Percentiles rank a stretch among this genome's conserved stretches.
Evolutionary conservation across 116 monocot species (phyloP).

Genomic region (Phalaenopsis hybrid): DNA sequence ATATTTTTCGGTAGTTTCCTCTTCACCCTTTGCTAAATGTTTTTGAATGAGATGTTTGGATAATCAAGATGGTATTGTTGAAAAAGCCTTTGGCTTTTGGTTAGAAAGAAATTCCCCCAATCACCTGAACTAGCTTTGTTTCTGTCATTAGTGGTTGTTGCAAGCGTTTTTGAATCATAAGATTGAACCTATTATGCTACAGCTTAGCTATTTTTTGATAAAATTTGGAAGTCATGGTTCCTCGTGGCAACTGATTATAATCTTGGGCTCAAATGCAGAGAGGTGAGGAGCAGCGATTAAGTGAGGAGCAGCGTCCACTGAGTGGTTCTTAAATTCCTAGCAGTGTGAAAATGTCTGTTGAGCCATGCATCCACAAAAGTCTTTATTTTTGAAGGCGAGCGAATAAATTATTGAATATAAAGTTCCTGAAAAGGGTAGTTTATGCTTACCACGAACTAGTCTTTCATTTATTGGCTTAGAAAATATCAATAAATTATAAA

Average conservation of each 20-base stretch:
- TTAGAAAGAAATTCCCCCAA: not conserved
- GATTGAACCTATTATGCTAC: not conserved
- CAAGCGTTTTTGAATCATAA: not conserved
- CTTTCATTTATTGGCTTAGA: not conserved
- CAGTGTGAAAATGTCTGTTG: too few relatives aligned
- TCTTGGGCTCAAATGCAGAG: not conserved
- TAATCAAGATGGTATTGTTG: not conserved
- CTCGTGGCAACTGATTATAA: not conserved
- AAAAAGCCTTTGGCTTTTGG: not conserved
- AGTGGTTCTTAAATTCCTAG: too few relatives aligned
- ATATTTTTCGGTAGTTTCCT: too few relatives aligned
- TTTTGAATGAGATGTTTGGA: not conserved
- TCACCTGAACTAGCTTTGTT: not conserved
- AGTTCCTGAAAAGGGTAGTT: too few relatives aligned
- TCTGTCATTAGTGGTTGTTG: too few relatives aligned
- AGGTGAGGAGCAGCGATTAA: not conserved
- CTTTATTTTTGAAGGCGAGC: too few relatives aligned
- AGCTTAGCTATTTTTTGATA: not conserved
- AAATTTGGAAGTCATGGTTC: not conserved
- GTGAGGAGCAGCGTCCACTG: too few relatives aligned
- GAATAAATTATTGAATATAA: too few relatives aligned
- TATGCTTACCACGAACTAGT: too few relatives aligned
- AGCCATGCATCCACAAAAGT: too few relatives aligned
- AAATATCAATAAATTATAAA: not conserved
- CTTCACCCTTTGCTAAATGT: not conserved